Base-by-base conservation (phyloP, 371 early-diverging fungal genomes). In the Lichtheimia hyalospora region DNA sequence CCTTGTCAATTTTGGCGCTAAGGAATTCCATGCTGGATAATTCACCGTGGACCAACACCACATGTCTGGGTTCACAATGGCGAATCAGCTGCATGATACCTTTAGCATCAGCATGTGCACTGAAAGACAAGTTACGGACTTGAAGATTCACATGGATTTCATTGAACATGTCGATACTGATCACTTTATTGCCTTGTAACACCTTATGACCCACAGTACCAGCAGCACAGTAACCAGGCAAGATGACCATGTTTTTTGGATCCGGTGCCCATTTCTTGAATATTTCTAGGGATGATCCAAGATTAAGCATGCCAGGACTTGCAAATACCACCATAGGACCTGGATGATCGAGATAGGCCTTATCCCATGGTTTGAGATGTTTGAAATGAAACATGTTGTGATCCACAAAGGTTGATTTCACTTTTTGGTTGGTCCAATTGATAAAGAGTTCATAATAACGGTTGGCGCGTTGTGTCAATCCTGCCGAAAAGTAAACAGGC, bases 31-130 rank as follows among this genome's bases (percentile, higher is more conserved):
- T 99, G 57, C 93, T 90, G 8, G 74, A 73, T 69, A 89, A 90
- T 66, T 99, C 99, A 3, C 99, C 99, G 66, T 99, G 99, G 0
- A 99, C 99, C n/a, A 99, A 77, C 25, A 99, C 92, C 0, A 99
- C 97, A 76, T 98, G 93, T 24, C 87, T 82, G 8, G 99, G 97
- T 46, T 88, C 86, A 40, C 94, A 95, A 75, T 95, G 95, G 1
- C 90, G 85, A 54, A 99, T 93, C 28, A 99, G 77, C 74, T 96
- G 93, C 89, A 99, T 83, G 58, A 99, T 99, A 8, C 99, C 99
- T 72, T 95, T 95, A 5, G 96, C 93, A 72, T 99, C 99, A 1
- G 99, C 99, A 55, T 99, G 99, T 0, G 99, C 99, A 66, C 96
- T 95, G 73, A 99, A 99, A 2, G 96, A 96, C 16, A 99, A 73